Evolutionary conservation across 768 basidiomycete species (phyloP), one percentile per base, ranked within the genome.

Genomic region (Austroboletus eburneus): DNA sequence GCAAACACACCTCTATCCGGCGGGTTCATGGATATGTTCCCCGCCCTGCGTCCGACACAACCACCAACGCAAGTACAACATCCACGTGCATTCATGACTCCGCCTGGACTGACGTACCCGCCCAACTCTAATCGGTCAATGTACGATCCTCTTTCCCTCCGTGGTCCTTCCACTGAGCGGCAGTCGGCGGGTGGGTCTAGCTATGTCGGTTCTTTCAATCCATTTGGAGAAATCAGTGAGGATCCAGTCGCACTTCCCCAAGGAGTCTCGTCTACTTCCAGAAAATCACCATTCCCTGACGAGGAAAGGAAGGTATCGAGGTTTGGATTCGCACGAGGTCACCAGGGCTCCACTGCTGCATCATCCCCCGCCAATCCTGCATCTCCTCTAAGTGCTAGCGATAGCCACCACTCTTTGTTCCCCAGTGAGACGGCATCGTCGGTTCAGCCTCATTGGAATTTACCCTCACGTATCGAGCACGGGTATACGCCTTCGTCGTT

Each of bases 121-220:
- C 73, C 74, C 30, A 69, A 70, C 50, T 53, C 73, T 5, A 70
- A 61, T 45, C 79, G 75, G 43, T 69, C 82, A 2, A 72, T 80
- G 9, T 85, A 79, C 57, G 82, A 83, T 56, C 70, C 83, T 6
- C 60, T 71, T 25, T 61, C 69, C 33, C 56, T 69, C 5, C 68
- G 74, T 35, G 59, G 67, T 14, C 63, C 72, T 18, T 63, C 71
- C 5, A 51, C 72, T 7, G 79, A 81, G 38, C 73, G 68, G 37
- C 77, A 76, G 46, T 63, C 73, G 2, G 68, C 70, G 16, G 71
- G 69, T 39, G 68, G 69, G 20, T 69, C 77, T 3, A 74, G 72
- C 52, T 90, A 90, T 58, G 71, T 80, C 4, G 87, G 87, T 1
- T 80, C 84, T 4, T 90, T 91, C 60, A 85, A 91, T 64, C 89